Conservation (phyloP, 352 stramenopile species). For the Phytophthora fragariae region DNA sequence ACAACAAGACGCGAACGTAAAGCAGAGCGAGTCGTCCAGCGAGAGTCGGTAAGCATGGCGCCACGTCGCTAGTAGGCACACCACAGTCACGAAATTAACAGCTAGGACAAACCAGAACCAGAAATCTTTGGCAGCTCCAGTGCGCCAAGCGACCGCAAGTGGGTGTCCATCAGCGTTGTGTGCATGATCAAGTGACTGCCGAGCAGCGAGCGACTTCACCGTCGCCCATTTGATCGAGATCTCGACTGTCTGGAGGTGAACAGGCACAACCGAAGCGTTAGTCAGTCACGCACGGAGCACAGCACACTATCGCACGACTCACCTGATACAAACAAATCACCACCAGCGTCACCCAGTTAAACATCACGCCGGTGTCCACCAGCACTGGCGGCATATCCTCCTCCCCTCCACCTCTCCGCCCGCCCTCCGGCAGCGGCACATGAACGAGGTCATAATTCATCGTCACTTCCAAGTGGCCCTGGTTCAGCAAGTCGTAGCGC, state of each 20-base stretch:
- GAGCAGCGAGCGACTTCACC: slow-evolving; percentile 27
- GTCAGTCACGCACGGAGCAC: neutral
- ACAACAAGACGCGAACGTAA: slow-evolving; percentile 72
- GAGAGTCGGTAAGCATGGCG: slow-evolving; percentile 59
- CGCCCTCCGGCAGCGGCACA: slow-evolving; percentile 29
- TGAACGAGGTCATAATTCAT: slow-evolving; percentile 62
- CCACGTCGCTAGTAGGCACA: slow-evolving; percentile 65
- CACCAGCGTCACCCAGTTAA: slow-evolving; percentile 56
- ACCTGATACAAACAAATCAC: slow-evolving; percentile 66
- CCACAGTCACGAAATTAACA: slow-evolving; percentile 62
- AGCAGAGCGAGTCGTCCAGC: slow-evolving; percentile 61
- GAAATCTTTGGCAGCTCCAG: slow-evolving; percentile 51
- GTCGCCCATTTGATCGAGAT: slow-evolving; percentile 53
- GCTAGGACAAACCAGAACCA: slow-evolving; percentile 69
- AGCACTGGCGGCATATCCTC: slow-evolving; percentile 56
- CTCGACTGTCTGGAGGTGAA: slow-evolving; percentile 44
- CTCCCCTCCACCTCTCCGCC: slow-evolving; percentile 15
- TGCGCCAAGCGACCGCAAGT: slow-evolving; percentile 25
- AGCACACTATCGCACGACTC: neutral
- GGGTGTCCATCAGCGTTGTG: neutral
- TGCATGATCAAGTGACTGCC: slow-evolving; percentile 1
- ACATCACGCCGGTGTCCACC: slow-evolving; percentile 47
- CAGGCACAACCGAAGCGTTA: neutral
- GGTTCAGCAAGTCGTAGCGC: slow-evolving; percentile 73
- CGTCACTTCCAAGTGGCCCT: slow-evolving; percentile 73